Base-by-base conservation (phyloP, 1,284 basidiomycete species). In the Neolentinus lepideus region DNA sequence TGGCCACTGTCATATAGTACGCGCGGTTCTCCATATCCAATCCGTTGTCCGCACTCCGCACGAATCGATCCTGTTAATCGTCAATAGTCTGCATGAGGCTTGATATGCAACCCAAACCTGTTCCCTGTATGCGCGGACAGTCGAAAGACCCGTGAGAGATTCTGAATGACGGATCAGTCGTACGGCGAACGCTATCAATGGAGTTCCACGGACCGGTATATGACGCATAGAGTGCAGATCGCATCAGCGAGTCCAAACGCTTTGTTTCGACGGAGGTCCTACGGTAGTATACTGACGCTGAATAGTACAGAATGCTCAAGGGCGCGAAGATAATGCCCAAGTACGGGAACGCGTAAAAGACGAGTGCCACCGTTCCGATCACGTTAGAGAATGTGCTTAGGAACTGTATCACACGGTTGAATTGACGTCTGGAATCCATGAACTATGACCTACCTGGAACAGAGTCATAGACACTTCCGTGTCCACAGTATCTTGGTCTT, bases 1-100 rank as follows among this genome's bases (percentile, higher is more conserved):
- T 85, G 2, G 79, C 73, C 29, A 88, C 79, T 0, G 86, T 90
- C 74, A 93, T 81, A 64, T 84, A 86, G 67, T 92, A 92, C 0
- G 91, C 91, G 46, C 87, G 73, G 65, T 85, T 85, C 66, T 87
- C 81, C 54, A 78, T 65, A 62, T 86, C 83, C 59, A 85, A 66
- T 24, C 79, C 73, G 54, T 78, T 71, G 48, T 81, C 76, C 38
- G 73, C 71, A 29, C 63, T 69, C 31, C 63, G 62, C 55, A 80
- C 64, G 69, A 86, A 83, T 10, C 77, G 71, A 19, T 59, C 56
- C 67, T 70, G 54, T 16, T 19, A 25, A 9, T 4, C 14, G 29
- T 21, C 22, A 45, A 54, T 35, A 22, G 21, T 3, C 24, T 46
- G 27, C 9, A 45, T 21, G 53, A 21, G 9, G 31, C 21, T 12